These are phyloP conservation scores for Aegilops tauschii DNA, from an alignment of 176 grass and related monocot species.

Conservation along the genomic window DNA sequence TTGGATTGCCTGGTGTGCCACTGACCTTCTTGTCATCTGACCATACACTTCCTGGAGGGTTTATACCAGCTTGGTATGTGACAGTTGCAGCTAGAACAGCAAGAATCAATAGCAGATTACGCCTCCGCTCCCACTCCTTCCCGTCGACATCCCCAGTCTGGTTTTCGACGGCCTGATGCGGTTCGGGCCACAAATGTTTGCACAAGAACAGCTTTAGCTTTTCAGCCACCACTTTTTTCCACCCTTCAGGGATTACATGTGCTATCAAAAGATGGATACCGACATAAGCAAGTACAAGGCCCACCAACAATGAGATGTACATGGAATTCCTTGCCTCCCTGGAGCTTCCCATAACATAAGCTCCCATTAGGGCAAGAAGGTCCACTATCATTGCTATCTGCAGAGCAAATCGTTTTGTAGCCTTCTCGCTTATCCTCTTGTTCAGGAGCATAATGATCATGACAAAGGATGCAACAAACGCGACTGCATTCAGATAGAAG, in stretches of 20 bases:
- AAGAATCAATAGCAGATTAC: slow-evolving; percentile 41
- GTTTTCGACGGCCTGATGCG: not conserved
- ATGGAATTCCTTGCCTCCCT: slow-evolving; percentile 19
- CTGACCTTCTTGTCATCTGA: not conserved
- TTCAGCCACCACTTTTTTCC: not conserved
- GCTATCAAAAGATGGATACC: not conserved
- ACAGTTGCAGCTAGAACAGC: slow-evolving; percentile 32
- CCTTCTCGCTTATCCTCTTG: slow-evolving; percentile 24
- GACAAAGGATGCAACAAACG: slow-evolving; percentile 19
- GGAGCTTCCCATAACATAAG: slow-evolving; percentile 24
- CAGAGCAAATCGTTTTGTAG: not conserved
- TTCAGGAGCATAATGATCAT: slow-evolving; percentile 24
- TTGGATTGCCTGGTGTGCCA: slow-evolving; percentile 26
- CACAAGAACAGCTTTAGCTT: not conserved
- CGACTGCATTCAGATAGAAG: slow-evolving; percentile 22
- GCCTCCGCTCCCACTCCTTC: slow-evolving; percentile 30
- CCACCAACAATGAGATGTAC: slow-evolving; percentile 5
- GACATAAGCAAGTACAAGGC: not conserved
- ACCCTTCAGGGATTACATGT: not conserved
- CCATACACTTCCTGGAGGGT: slow-evolving; percentile 38
- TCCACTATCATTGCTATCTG: slow-evolving; percentile 14
- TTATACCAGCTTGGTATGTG: slow-evolving; percentile 37
- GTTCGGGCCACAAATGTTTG: not conserved
- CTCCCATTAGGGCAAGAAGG: slow-evolving; percentile 8
- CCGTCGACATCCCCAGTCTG: not conserved